phyloP scores from a whole-genome alignment of 2,329 filamentous ascomycete genomes.

The Metarhizium robertsii region DNA sequence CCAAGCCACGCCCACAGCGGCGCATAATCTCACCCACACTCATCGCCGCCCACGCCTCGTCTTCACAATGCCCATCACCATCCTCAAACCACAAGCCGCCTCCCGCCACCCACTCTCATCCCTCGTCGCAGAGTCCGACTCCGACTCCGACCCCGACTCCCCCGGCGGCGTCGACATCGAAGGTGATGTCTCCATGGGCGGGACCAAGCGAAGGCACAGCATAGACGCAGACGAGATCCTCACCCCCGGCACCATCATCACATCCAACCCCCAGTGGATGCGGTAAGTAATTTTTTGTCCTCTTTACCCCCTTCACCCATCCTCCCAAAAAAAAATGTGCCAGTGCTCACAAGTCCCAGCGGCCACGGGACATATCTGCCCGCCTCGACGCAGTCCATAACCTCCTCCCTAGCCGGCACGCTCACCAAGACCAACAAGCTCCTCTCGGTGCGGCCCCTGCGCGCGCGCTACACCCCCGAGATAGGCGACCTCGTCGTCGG shows the following conservation, averaged over 20 bases:
- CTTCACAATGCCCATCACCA: constrained; percentile 37
- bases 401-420: constrained; percentile 83
- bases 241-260: constrained; percentile 83
- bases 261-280: constrained; percentile 95
- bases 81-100: constrained; percentile 30
- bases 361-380: constrained; percentile 87
- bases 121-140: constrained; percentile 15
- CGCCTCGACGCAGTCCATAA: constrained; percentile 56
- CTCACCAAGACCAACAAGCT: constrained; percentile 94
- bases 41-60: background rate
- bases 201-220: constrained; percentile 28
- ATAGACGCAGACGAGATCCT: constrained; percentile 48
- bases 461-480: constrained; percentile 88
- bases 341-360: constrained; percentile 33
- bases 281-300: constrained; percentile 34
- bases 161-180: constrained; percentile 36
- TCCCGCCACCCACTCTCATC: constrained; percentile 13
- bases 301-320: background rate
- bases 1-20: background rate
- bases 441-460: constrained; percentile 80
- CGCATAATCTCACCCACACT: background rate
- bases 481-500: constrained; percentile 95
- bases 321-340: background rate
- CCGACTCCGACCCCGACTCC: constrained; percentile 34
- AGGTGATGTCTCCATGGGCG: constrained; percentile 35